phyloP scores from a whole-genome alignment of 1,284 basidiomycete genomes.

The Cryptococcus depauperatus region DNA sequence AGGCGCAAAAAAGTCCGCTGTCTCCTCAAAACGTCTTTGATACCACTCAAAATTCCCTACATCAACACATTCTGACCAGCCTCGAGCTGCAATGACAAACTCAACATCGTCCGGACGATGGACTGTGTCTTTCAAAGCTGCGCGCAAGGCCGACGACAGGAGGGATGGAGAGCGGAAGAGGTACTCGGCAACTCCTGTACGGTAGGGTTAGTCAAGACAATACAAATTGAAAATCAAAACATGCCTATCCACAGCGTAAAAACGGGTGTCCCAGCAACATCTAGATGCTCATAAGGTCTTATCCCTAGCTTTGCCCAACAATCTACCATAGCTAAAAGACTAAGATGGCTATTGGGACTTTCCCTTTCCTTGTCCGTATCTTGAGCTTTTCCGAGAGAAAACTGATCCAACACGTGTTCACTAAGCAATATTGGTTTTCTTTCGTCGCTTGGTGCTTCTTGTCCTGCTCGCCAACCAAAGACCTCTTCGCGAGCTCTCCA shows the following conservation, averaged over 20 bases:
- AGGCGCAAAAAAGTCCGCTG: conserved; percentile 70
- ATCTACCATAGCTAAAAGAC: conserved; percentile 97
- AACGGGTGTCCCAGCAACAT: conserved; percentile 89
- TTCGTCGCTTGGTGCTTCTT: conserved; percentile 18
- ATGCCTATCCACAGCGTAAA: conserved; percentile 87
- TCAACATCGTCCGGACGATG: conserved; percentile 86
- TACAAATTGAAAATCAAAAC: neutral
- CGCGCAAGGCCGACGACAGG: conserved; percentile 63
- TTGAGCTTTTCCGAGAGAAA: conserved; percentile 62
- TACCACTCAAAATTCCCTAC: conserved; percentile 92
- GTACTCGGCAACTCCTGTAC: conserved; percentile 78
- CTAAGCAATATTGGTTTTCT: conserved; percentile 68
- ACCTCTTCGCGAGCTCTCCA: conserved; percentile 69
- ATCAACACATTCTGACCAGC: conserved; percentile 90
- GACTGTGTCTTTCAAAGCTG: conserved; percentile 68
- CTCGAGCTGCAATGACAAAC: conserved; percentile 88
- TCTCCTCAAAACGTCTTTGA: conserved; percentile 69
- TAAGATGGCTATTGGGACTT: conserved; percentile 74
- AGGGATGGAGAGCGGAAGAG: conserved; percentile 66
- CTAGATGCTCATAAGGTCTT: conserved; percentile 83
- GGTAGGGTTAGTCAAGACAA: neutral
- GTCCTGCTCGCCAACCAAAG: conserved; percentile 53
- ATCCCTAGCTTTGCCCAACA: conserved; percentile 87
- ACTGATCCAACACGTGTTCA: conserved; percentile 79
- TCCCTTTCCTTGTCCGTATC: conserved; percentile 6